Base-by-base conservation (phyloP, 129 eudicot species). In the Flaveria trinervia region DNA sequence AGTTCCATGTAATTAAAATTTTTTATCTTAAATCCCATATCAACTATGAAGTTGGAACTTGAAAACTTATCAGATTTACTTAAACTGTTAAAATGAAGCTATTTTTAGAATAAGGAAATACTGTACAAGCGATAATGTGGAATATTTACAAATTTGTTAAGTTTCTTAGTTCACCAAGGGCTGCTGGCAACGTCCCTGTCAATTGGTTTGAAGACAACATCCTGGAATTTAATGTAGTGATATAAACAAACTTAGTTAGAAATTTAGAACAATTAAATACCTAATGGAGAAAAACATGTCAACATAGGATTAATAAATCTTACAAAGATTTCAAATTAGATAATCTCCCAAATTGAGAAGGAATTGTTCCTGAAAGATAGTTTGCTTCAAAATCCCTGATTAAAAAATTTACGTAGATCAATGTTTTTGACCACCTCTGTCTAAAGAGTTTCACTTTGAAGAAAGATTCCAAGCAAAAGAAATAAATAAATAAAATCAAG, bases 341-440 rank as follows among this genome's bases (percentile, higher is more conserved):
- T 78, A 92, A 59, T 50, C 71, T 87, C 73, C 88, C 92, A 11
- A 92, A 81, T 36, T 92, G 89, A 59, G 81, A 15, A 49, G 97
- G 96, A 72, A 92, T 73, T 9, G 72, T 64, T 22, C 96, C 97
- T 11, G 90, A 73, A 74, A 92, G 82, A 62, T 68, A 74, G 83
- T 92, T 92, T 62, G 81, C 90, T 76, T 92, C 97, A 39, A 89
- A 85, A 72, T 81, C 73, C 85, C 97, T 92, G 92, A 46, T 83
- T 39, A 39, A 39, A 73, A 69, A 51, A 39, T n/a, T 13, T 17
- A 62, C 64, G 46, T 46, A 64, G 7, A 62, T 50, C 25, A n/a
- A 15, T 14, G 22, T 30, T 64, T 64, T 14, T 64, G 12, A 55
- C 9, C 62, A 55, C 13, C 62, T 12, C 15, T 16, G 25, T 22